Base-by-base conservation (phyloP, 1,139 yeast species). In the Geotrichum reessii region DNA sequence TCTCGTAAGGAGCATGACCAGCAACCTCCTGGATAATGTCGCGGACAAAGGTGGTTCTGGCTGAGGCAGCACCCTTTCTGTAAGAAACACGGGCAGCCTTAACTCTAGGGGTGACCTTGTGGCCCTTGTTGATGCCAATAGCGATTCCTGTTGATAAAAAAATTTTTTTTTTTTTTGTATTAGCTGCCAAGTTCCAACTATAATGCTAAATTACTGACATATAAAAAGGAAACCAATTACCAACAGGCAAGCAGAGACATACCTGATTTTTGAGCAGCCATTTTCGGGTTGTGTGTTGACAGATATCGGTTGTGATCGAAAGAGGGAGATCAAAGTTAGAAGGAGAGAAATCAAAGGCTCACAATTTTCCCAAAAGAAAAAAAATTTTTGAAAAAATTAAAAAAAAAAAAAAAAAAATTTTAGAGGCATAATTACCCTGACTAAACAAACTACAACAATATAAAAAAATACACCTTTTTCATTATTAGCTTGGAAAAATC, bases 1-100 rank as follows among this genome's bases (percentile, higher is more conserved):
- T 92, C 84, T 95, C 99, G 82, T 95, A 95, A 81, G 99, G 99
- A 71, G 99, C 97, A 77, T 92, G 86, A 57, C 99, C 99, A 71
- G 97, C 83, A 75, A 95, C 98, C 83, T 95, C 99, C 78, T 86
- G 86, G 80, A 93, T 95, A 70, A 95, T 82, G 76, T 86, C 83
- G 81, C 99, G 89, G 76, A 95, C 99, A 76, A 95, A 95, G 64
- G 82, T 82, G 74, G 98, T 85, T 87, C 97, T 92, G 86, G 92
- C 86, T 76, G 98, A 89, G 69, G 86, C 80, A 78, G 90, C 87
- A 80, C 98, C 98, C 87, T 93, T 93, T 84, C 95, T 88, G 90
- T 88, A 84, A 69, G 98, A 90, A 75, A 88, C 83, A 82, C 90
- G 91, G 80, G 96, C 92, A 74, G 91, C 87, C 77, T 88, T 90